Conservation (phyloP, 345 rosid genomes). For the Fremontodendron californicum region DNA sequence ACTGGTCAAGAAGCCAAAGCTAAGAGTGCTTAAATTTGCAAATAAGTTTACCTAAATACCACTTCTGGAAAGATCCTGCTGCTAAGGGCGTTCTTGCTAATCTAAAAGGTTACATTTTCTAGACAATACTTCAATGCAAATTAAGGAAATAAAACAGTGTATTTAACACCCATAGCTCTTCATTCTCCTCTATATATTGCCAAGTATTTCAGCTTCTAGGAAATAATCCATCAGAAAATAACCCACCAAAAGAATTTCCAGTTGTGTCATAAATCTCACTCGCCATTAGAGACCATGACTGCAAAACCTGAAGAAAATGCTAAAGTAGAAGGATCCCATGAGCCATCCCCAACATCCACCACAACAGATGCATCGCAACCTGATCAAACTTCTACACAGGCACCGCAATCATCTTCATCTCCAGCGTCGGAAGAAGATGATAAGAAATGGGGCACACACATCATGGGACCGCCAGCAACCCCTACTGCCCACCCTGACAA, state of each 20-base stretch:
- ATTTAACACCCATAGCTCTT: not conserved
- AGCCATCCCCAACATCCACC: not conserved
- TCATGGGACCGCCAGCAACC: conserved; percentile 79
- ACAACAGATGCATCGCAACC: not conserved
- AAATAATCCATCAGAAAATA: not conserved
- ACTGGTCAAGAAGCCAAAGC: not conserved
- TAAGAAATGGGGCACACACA: conserved; percentile 4
- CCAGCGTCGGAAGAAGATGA: not conserved
- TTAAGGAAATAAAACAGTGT: conserved; percentile 16
- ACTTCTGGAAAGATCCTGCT: not conserved
- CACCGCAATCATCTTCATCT: not conserved
- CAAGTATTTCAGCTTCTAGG: not conserved
- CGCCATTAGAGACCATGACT: conserved; percentile 13
- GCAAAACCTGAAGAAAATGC: conserved; percentile 5
- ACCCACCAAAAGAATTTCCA: not conserved
- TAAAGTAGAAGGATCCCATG: not conserved
- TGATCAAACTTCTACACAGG: not conserved
- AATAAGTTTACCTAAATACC: not conserved
- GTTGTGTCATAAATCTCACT: not conserved
- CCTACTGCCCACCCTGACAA: conserved; percentile 85
- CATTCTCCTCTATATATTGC: not conserved
- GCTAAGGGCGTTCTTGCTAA: not conserved
- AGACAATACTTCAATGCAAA: not conserved
- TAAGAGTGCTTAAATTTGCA: not conserved
- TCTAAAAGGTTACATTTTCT: not conserved